phyloP scores from a whole-genome alignment of 768 basidiomycete genomes.

The Lactarius psammicola region DNA sequence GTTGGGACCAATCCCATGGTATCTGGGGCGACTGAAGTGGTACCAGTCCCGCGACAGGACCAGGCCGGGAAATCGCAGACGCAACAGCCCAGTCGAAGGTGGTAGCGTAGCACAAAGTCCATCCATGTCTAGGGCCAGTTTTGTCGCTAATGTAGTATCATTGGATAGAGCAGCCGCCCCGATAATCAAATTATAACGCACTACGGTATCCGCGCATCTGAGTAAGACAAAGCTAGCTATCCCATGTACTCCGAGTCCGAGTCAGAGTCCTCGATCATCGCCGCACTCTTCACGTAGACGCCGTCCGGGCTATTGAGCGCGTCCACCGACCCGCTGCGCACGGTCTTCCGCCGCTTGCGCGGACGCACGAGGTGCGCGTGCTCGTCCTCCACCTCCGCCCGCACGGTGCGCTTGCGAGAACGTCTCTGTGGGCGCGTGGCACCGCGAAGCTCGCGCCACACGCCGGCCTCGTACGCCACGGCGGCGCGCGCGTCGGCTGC shows the following conservation, averaged over 20 bases:
- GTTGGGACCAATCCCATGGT: background rate
- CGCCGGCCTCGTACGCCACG: constrained; percentile 39
- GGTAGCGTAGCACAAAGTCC: background rate
- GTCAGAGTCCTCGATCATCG: constrained; percentile 21
- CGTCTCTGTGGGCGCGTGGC: background rate
- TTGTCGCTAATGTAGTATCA: background rate
- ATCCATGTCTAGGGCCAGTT: background rate
- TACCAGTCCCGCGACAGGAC: background rate
- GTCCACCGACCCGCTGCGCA: background rate
- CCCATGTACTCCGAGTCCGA: constrained; percentile 1
- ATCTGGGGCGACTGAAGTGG: too few relatives aligned
- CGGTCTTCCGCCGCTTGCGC: constrained; percentile 16
- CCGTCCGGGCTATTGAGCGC: constrained; percentile 16
- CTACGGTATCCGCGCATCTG: background rate
- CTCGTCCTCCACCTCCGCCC: background rate
- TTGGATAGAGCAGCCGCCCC: background rate
- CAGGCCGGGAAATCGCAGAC: too few relatives aligned
- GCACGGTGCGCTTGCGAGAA: background rate
- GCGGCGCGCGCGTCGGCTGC: constrained; percentile 37
- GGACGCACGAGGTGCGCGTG: background rate
- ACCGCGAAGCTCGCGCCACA: constrained; percentile 38
- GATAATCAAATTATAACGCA: constrained; percentile 3
- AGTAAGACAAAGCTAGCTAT: background rate
- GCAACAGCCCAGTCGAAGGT: background rate
- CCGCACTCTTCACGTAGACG: constrained; percentile 23